A percentile compares a stretch with the other conserved stretches of the same genome.
Conservation (phyloP, 768 basidiomycete genomes). For the Lactarius quietus region DNA sequence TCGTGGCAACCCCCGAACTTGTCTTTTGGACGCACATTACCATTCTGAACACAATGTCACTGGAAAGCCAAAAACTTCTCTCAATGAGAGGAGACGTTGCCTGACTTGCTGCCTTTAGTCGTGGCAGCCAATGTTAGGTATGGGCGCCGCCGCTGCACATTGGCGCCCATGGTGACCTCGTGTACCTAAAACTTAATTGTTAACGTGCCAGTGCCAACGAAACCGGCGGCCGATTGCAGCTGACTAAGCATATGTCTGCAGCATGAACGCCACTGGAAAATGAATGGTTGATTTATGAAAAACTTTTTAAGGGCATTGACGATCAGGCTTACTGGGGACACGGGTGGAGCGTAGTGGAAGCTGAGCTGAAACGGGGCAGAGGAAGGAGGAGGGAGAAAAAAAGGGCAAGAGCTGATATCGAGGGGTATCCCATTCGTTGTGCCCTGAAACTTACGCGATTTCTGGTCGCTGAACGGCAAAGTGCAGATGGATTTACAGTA, state of each 20-base stretch:
- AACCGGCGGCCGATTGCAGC: neutral
- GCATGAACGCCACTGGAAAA: neutral
- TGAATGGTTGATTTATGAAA: neutral
- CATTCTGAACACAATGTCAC: neutral
- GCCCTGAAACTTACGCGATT: neutral
- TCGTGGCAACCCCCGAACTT: neutral
- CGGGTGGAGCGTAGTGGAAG: neutral
- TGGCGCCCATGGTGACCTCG: neutral
- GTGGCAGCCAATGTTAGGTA: neutral
- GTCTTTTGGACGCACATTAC: neutral
- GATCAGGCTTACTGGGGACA: neutral
- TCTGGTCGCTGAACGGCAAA: neutral
- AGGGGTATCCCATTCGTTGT: neutral
- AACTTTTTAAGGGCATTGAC: neutral
- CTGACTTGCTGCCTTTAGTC: neutral
- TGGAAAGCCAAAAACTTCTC: neutral
- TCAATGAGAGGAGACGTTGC: neutral
- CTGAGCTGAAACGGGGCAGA: neutral
- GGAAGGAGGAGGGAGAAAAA: neutral
- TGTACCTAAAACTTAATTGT: neutral
- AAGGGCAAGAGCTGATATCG: neutral
- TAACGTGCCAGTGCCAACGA: neutral
- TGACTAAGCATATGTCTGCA: neutral
- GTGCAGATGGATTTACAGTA: slow-evolving; percentile 1
- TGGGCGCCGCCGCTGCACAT: neutral